Conservation (phyloP, 2,329 filamentous ascomycete species). For the Calycina marina region DNA sequence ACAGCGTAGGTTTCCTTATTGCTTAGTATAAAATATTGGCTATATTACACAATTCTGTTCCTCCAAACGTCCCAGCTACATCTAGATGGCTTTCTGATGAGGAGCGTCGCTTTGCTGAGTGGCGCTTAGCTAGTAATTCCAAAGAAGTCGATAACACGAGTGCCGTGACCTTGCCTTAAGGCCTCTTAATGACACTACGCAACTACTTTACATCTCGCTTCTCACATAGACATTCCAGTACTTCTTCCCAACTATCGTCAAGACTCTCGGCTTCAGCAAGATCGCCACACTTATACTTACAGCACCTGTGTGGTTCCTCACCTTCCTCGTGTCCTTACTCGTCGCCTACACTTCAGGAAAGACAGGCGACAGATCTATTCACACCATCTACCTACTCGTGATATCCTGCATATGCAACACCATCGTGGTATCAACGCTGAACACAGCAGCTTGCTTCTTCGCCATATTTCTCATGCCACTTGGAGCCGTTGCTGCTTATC, state of each 20-base stretch:
- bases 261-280: constrained; percentile 41
- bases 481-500: constrained; percentile 35
- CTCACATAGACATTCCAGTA: constrained; percentile 45
- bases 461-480: constrained; percentile 49
- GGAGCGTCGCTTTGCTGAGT: constrained; percentile 37
- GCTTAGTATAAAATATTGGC: background rate
- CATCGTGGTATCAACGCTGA: constrained; percentile 29
- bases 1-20: constrained; percentile 12
- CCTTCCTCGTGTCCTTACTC: constrained; percentile 35
- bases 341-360: constrained; percentile 40
- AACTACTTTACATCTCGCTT: constrained; percentile 37
- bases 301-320: constrained; percentile 41
- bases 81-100: constrained; percentile 36
- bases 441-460: constrained; percentile 39
- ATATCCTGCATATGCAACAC: constrained; percentile 38
- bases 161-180: constrained; percentile 13
- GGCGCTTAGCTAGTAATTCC: constrained; percentile 34
- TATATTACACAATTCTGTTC: constrained; percentile 21
- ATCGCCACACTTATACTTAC: constrained; percentile 42
- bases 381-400: constrained; percentile 38
- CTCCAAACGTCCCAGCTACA: constrained; percentile 39
- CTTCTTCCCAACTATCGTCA: constrained; percentile 50
- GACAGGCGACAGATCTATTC: constrained; percentile 38
- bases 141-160: constrained; percentile 20
- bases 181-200: constrained; percentile 31